Evolutionary conservation across 352 stramenopile genomes (phyloP), one percentile per base, ranked within the genome.

Genomic region (Plasmopara muralis): DNA sequence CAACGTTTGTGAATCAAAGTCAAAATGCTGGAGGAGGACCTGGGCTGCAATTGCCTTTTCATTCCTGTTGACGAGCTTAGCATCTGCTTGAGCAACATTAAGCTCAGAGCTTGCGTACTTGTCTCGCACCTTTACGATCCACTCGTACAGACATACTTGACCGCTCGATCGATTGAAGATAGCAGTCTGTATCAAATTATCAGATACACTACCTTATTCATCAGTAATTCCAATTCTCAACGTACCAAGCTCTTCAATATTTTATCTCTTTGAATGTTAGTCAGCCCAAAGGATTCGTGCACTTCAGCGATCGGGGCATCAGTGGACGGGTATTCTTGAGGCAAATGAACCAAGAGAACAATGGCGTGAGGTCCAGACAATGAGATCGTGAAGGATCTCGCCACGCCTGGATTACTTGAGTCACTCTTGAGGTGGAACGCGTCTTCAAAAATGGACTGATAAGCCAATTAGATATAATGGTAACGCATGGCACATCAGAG

Each of bases 71-170:
- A 50, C 37, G 45, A 6, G 39, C 39, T 54, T 50, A 31, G 14
- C 56, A 14, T 65, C 39, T 8, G 47, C 18, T 49, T 58, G 30
- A 10, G 59, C 33, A 14, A 51, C 40, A 47, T 72, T 60, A 20
- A 73, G 50, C 42, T 81, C 70, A 47, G 57, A 72, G 45, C 71
- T 74, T 8, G 58, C 64, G 47, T 86, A 90, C 42, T 71, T 77
- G 42, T 93, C 83, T 12, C 80, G 79, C 18, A 89, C 79, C 57
- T 77, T 72, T 58, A 89, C 83, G 37, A 91, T 84, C 83, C 83
- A 93, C 57, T 93, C 80, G 53, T 93, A 93, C 0, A 93, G 68
- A 64, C 83, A 93, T 35, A 88, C 80, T 56, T 91, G 80, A 9
- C 78, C 77, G n/a, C 62, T 79, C 16, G 78, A 84, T 13, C 79